These are phyloP conservation scores for Chloropicon primus DNA, from an alignment of 139 green algal genomes.

Conservation along the genomic window DNA sequence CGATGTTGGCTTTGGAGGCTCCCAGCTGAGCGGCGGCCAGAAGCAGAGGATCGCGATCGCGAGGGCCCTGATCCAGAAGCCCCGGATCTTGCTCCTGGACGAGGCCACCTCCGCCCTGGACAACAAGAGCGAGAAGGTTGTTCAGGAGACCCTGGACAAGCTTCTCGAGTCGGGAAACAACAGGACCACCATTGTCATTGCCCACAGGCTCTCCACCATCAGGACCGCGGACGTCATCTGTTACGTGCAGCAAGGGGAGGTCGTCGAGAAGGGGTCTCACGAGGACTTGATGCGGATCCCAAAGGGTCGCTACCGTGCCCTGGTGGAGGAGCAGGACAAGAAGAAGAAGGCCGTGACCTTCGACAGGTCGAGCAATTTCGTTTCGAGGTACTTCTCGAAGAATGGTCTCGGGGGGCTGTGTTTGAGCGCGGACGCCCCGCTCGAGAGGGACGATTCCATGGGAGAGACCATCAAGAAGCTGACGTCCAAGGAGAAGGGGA, in stretches of 20 bases:
- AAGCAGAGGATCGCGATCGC: conserved; percentile 65
- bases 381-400: neutral
- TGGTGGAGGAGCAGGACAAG: neutral
- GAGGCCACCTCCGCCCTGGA: conserved; percentile 86
- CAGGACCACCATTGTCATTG: conserved; percentile 14
- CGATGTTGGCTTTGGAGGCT: neutral
- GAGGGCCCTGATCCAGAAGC: conserved; percentile 58
- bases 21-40: conserved; percentile 11
- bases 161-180: conserved; percentile 56
- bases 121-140: conserved; percentile 44
- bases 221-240: conserved; percentile 25
- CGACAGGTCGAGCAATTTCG: neutral
- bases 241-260: neutral
- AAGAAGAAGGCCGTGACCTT: too few species aligned
- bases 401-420: neutral
- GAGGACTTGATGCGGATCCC: neutral
- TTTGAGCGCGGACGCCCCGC: neutral
- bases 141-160: neutral
- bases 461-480: too few species aligned
- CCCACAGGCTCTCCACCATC: conserved; percentile 27
- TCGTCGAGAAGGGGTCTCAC: neutral
- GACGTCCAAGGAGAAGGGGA: too few species aligned
- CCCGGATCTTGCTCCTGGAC: conserved; percentile 75
- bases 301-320: neutral
- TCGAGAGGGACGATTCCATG: neutral